phyloP scores from a whole-genome alignment of 2,329 filamentous ascomycete genomes.

The Aphanoascus verrucosus region DNA sequence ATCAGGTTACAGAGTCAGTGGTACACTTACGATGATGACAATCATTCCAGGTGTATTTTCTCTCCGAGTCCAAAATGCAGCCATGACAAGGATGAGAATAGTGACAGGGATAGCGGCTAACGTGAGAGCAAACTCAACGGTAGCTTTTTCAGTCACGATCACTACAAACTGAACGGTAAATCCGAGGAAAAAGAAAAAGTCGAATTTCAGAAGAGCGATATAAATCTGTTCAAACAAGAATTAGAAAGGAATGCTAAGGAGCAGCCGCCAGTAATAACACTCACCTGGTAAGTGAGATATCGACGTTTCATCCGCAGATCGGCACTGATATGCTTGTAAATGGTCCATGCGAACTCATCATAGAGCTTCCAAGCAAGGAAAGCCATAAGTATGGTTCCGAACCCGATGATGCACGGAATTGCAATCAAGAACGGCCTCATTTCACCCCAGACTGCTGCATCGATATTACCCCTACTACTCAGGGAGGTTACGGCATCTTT shows the following conservation, averaged over 20 bases:
- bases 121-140: conserved; percentile 74
- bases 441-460: conserved; percentile 51
- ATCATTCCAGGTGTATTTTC: conserved; percentile 74
- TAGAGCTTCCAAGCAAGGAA: conserved; percentile 90
- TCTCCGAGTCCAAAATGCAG: conserved; percentile 71
- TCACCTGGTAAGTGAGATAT: conserved; percentile 90
- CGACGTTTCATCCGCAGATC: conserved; percentile 94
- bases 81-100: conserved; percentile 73
- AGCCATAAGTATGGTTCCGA: conserved; percentile 61
- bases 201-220: conserved; percentile 93
- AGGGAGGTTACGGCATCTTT: conserved; percentile 56
- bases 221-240: conserved; percentile 57
- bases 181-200: conserved; percentile 99
- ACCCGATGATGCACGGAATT: conserved; percentile 70
- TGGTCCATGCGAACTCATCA: conserved; percentile 97
- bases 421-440: conserved; percentile 70
- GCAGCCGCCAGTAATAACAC: conserved; percentile 17
- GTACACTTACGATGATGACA: conserved; percentile 51
- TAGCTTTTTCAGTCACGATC: conserved; percentile 60
- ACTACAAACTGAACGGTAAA: conserved; percentile 98
- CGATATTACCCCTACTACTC: conserved; percentile 36
- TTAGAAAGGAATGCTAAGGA: background rate
- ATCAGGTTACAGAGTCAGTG: background rate
- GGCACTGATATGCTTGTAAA: conserved; percentile 97
- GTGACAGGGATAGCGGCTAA: conserved; percentile 84